phyloP scores from a whole-genome alignment of 305 asterid genomes.

The Caryopteris hybrid region DNA sequence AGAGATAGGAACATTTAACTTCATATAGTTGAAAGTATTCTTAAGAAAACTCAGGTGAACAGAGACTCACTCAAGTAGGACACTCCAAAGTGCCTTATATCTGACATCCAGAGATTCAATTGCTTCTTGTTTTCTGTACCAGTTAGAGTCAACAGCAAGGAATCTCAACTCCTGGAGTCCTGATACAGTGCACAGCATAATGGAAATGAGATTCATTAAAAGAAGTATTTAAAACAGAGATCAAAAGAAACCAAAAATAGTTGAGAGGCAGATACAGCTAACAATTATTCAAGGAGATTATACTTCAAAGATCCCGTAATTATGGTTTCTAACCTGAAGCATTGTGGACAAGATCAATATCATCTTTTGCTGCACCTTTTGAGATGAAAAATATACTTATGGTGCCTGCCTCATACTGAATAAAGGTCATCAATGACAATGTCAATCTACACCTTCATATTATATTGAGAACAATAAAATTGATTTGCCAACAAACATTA shows the following conservation, averaged over 20 bases:
- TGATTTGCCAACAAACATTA: conserved; percentile 14
- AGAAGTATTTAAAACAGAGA: conserved; percentile 20
- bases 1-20: neutral
- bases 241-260: neutral
- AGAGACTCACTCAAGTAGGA: conserved; percentile 64
- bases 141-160: conserved; percentile 48
- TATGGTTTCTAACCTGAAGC: conserved; percentile 44
- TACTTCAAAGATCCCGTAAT: neutral
- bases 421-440: conserved; percentile 9
- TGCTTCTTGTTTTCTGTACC: conserved; percentile 69
- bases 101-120: conserved; percentile 65
- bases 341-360: conserved; percentile 18
- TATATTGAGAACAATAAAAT: conserved; percentile 11
- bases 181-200: conserved; percentile 26
- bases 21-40: too few relatives aligned
- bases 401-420: conserved; percentile 51
- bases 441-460: conserved; percentile 19
- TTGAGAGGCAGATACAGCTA: conserved; percentile 2
- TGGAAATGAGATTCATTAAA: conserved; percentile 13
- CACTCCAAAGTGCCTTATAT: conserved; percentile 71
- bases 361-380: conserved; percentile 32
- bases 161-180: conserved; percentile 60
- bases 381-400: conserved; percentile 45
- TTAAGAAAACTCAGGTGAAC: too few relatives aligned
- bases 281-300: conserved; percentile 10